A percentile compares a stretch with the other conserved stretches of the same genome.
phyloP scores from a whole-genome alignment of 2,329 filamentous ascomycete genomes.

The Fusarium lyarnte region DNA sequence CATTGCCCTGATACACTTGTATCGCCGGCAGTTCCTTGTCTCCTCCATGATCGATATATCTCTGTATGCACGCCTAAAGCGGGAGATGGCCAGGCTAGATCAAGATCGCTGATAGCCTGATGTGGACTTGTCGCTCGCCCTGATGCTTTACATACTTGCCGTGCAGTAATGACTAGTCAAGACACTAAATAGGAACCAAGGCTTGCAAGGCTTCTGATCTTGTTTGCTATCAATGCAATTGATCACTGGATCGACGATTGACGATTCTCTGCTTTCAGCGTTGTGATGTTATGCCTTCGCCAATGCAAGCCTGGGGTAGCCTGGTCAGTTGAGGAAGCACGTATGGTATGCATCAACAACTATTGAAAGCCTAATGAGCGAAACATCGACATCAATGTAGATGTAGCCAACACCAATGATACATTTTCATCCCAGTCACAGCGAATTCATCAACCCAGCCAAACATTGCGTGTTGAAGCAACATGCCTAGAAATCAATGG shows the following conservation, averaged over 20 bases:
- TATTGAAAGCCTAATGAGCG: neutral
- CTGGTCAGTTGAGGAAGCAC: conserved; percentile 3
- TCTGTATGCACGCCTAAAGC: conserved; percentile 20
- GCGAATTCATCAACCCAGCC: neutral
- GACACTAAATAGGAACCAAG: conserved; percentile 18
- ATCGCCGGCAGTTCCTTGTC: conserved; percentile 32
- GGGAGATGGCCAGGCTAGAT: conserved; percentile 23
- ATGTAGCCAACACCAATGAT: neutral
- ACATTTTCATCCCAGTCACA: neutral
- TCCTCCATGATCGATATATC: conserved; percentile 4
- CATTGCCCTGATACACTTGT: conserved; percentile 25
- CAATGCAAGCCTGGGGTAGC: conserved; percentile 27
- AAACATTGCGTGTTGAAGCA: neutral
- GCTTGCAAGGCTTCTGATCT: conserved; percentile 11
- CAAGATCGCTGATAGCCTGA: conserved; percentile 24
- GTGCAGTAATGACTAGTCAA: conserved; percentile 29
- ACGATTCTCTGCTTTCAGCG: conserved; percentile 2
- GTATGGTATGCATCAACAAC: conserved; percentile 7
- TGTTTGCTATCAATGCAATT: conserved; percentile 11
- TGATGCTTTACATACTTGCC: conserved; percentile 17
- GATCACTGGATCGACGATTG: conserved; percentile 20
- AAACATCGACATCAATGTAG: neutral
- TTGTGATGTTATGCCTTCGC: neutral
- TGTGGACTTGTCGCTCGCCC: conserved; percentile 22
- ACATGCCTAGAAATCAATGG: neutral